Base-by-base conservation (phyloP, 2,329 filamentous ascomycete species). In the Penicillium sp. region DNA sequence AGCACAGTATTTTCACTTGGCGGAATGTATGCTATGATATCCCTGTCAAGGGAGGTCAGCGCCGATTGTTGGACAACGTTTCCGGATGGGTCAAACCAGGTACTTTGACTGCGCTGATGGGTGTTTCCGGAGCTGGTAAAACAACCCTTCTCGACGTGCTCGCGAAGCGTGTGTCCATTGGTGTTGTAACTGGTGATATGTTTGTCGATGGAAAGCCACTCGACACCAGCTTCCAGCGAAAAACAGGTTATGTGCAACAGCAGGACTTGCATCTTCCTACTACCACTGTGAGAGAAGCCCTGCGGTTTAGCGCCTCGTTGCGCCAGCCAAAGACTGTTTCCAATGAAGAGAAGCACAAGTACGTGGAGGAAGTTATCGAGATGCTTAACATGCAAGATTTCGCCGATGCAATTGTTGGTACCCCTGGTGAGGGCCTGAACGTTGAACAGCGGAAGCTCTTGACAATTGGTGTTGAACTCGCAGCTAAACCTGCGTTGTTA, bases 391-490 rank as follows among this genome's bases (percentile, higher is more conserved):
- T 97, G 93, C 83, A 91, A 62, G 88, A 92, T 56, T 96, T 94
- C 70, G 91, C 92, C 17, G 91, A 95, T 70, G 93, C 93, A 7
- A 84, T 96, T 56, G 91, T 97, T 58, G 93, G 93, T 80, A 88
- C 91, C 21, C 91, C 91, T 0, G 93, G 93, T 49, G 91, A 94
- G 80, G 93, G 83, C 70, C 75, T 85, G 53, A 85, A 85, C 61
- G 82, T 85, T 41, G 86, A 88, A 70, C 86, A 88, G 70, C 80
- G 86, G 8, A 88, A 88, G 71, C 88, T 91, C 66, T 83, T 97
- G 7, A 97, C 92, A 0, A 96, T 97, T 65, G 93, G 92, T 73
- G 93, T 97, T 31, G 93, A 97, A 74, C 85, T 97, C 29, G 93
- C 92, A 47, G 93, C 93, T 3, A 96, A 95, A 79, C 93, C 93